Conservation (phyloP, 331 rosid species). For the Rhamnella rubrinervis region DNA sequence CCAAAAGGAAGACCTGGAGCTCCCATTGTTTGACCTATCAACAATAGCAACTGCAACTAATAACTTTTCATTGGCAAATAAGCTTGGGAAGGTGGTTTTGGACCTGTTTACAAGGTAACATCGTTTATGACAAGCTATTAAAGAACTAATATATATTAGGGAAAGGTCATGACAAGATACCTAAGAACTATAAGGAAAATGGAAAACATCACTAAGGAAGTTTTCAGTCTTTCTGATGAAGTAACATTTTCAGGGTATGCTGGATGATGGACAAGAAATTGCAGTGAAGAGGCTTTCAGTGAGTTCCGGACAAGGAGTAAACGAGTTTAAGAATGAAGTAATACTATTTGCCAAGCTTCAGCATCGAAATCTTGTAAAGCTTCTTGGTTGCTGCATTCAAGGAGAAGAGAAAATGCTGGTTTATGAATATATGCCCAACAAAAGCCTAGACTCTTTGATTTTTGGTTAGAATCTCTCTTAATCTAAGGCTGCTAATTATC, state of each 20-base stretch:
- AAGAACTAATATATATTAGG: too few relatives aligned
- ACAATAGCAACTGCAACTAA: conserved; percentile 31
- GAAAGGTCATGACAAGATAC: not conserved
- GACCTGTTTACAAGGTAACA: conserved; percentile 39
- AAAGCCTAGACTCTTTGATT: conserved; percentile 25
- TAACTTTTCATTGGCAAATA: conserved; percentile 24
- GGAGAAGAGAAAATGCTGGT: conserved; percentile 21
- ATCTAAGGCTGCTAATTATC: not conserved
- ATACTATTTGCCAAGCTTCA: conserved; percentile 18
- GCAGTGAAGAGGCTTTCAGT: conserved; percentile 35
- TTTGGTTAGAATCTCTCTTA: conserved; percentile 6
- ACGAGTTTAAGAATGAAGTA: conserved; percentile 26
- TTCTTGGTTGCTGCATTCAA: conserved; percentile 26
- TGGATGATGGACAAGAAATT: conserved; percentile 21
- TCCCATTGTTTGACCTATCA: conserved; percentile 22
- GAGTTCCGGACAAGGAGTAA: conserved; percentile 27
- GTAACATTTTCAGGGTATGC: not conserved
- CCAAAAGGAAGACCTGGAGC: conserved; percentile 31
- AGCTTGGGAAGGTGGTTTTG: conserved; percentile 51
- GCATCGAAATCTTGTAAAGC: conserved; percentile 25
- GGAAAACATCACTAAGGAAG: not conserved
- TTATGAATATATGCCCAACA: conserved; percentile 38
- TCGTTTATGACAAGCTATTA: not conserved
- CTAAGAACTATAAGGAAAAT: not conserved
- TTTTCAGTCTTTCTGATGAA: too few relatives aligned